phyloP scores from a whole-genome alignment of 495 filamentous ascomycete genomes.

The Tuber umbilicatum region DNA sequence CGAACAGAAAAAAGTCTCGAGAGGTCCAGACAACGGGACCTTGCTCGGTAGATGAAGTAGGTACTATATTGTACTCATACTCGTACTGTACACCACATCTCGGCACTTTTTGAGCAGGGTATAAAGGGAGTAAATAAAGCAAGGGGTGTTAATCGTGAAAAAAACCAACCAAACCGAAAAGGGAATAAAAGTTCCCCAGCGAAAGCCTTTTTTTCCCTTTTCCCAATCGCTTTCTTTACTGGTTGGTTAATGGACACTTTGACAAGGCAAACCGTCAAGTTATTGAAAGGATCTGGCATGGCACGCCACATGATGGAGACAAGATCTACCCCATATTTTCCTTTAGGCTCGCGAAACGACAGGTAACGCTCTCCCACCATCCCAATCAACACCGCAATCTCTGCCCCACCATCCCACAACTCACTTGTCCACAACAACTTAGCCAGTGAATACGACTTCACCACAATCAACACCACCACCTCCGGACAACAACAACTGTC shows the following conservation, averaged over 20 bases:
- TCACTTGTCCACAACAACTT: not conserved
- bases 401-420: not conserved
- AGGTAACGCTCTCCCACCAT: not conserved
- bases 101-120: not conserved
- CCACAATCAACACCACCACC: not conserved
- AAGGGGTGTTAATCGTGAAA: not conserved
- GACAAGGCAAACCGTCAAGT: not conserved
- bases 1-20: not conserved
- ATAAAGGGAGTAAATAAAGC: not conserved
- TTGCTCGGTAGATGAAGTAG: not conserved
- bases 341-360: not conserved
- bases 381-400: not conserved
- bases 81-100: too few species aligned
- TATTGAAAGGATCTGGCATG: not conserved
- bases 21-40: not conserved
- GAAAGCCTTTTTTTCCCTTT: not conserved
- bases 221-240: not conserved
- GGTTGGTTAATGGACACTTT: not conserved
- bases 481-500: not conserved
- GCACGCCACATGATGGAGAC: not conserved
- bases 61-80: not conserved
- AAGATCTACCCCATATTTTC: constrained; percentile 4
- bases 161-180: not conserved
- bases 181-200: not conserved
- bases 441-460: not conserved